Evolutionary conservation across 352 stramenopile species (phyloP), one percentile per base, ranked within the genome.

Genomic region (Phytophthora uliginosa): DNA sequence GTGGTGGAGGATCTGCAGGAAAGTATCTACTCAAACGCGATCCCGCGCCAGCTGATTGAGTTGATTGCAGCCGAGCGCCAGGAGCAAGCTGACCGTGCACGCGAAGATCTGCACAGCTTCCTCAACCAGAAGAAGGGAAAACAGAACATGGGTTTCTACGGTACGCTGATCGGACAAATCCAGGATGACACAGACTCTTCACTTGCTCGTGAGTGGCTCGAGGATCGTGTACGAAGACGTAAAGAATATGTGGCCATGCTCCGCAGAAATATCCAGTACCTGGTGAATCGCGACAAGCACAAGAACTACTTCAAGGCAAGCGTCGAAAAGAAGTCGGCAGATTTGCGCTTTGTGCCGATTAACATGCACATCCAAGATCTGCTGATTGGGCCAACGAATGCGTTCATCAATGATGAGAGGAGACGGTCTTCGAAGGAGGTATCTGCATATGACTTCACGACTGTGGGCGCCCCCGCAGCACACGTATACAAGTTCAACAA

Each of bases 401-500:
- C 88, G 12, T 97, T 97, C 52, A 91, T 95, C 59, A 95, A 95
- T 42, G 88, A 96, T 57, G 88, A 95, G 50, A 82, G 84, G 59
- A 82, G 87, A 28, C 72, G 88, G 7, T 81, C 84, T 17, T 96
- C 90, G n/a, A 92, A 93, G 59, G 85, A 95, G 42, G 88, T 97
- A 1, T 90, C 83, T 20, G 89, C 81, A 8, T 97, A 97, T 52
- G 88, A 96, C 36, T 96, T 96, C 34, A 94, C 88, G 0, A 97
- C 90, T 0, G 87, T 97, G 17, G 90, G 90, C n/a, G 90, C 90
- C 7, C 88, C 88, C 2, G 76, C 89, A 12, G 89, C 90, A 4
- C 90, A 97, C 62, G 86, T 87, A 28, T 95, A 94, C 86, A 96
- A 96, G 70, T 97, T 97, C 50, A 96, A 87, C 56, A 93, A 94